These are phyloP conservation scores for Haplosporangium sp. DNA, from an alignment of 371 early-diverging fungal species.

Conservation along the genomic window DNA sequence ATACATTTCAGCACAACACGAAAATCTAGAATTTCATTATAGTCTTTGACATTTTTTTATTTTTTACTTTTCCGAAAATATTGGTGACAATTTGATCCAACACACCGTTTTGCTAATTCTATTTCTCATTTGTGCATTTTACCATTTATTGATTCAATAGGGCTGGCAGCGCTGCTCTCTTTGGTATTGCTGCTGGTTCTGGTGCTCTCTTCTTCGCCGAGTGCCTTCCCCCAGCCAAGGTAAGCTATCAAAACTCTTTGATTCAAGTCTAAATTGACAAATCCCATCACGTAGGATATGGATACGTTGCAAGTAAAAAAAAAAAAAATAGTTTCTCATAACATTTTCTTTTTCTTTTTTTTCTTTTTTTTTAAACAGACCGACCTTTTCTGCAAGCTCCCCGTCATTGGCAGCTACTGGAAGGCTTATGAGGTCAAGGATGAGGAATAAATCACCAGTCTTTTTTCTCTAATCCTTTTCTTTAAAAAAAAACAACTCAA, in stretches of 20 bases:
- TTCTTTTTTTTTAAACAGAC: constrained; percentile 16
- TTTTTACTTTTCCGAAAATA: background rate
- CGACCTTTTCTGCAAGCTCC: constrained; percentile 57
- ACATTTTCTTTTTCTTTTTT: constrained; percentile 4
- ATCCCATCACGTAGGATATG: background rate
- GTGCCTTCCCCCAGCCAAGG: constrained; percentile 57
- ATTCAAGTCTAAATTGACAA: background rate
- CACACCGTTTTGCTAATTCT: background rate
- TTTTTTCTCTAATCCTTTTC: constrained; percentile 3
- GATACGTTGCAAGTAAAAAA: too few relatives aligned
- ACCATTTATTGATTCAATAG: constrained; percentile 10
- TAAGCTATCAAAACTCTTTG: background rate
- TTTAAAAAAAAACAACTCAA: background rate
- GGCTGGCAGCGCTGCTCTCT: constrained; percentile 40
- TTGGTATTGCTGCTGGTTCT: constrained; percentile 51
- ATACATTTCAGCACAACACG: background rate
- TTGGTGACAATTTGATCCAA: background rate
- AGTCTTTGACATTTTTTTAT: too few relatives aligned
- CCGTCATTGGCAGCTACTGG: constrained; percentile 54
- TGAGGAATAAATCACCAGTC: constrained; percentile 64
- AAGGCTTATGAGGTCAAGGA: constrained; percentile 52
- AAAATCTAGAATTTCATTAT: background rate
- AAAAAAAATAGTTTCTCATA: background rate
- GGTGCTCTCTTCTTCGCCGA: constrained; percentile 53
- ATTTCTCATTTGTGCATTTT: background rate